Base-by-base conservation (phyloP, 108 stramenopile genomes). In the Skeletonema marinoi region DNA sequence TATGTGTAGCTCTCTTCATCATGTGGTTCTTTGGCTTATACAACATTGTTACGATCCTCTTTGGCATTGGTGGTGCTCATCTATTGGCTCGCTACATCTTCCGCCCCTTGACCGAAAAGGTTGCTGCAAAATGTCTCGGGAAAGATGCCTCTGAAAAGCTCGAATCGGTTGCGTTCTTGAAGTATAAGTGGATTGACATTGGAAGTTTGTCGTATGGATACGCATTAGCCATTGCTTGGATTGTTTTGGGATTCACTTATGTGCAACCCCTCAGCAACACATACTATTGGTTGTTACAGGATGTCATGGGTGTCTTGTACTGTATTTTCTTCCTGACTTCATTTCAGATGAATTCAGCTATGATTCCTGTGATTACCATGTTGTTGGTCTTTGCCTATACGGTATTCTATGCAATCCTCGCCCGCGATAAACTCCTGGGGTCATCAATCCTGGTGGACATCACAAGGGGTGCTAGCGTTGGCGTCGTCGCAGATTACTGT, bases 11-110 rank as follows among this genome's bases (percentile, higher is more conserved):
- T 66, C 79, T 98, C 63, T 72, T 97, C 12, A 75, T 96, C 21
- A 83, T 98, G 2, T 98, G 96, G 73, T 93, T 89, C 80, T 90
- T 98, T 79, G 83, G 95, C 73, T 86, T 97, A 32, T 86, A 90
- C 70, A 74, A 82, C 51, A 56, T 94, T 51, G 93, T 96, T 66
- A 91, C 89, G 51, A 80, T 95, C 56, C 66, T 95, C 68, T 98
- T 94, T 73, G 90, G 86, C 12, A 61, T 96, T 61, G 89, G 88
- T 16, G 89, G 92, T 36, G 82, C 87, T 30, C 70, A 74, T 58
- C 82, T 89, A 17, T 70, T 91, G 74, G 67, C 86, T 10, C 83
- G 82, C 63, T 68, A 90, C 16, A 68, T 92, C 6, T 67, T 88
- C 46, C 67, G 73, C 29, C 94, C 94, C 7, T 19, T 90, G 13